phyloP scores from a whole-genome alignment of 331 rosid species.

The Spiraea crenata region DNA sequence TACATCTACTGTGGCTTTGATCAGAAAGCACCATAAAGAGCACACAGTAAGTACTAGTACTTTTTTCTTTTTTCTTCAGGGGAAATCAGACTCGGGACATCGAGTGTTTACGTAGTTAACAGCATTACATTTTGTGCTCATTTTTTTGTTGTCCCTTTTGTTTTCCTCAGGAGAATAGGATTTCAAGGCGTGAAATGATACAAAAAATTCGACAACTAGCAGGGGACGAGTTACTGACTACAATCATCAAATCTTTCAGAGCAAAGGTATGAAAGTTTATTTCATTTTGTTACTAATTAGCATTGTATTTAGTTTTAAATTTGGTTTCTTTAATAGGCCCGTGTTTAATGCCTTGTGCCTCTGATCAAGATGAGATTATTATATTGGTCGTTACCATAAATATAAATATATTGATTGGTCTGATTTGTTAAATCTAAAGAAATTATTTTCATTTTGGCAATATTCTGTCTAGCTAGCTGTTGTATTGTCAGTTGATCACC shows the following conservation, averaged over 20 bases:
- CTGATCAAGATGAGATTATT: too few species aligned
- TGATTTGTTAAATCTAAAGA: neutral
- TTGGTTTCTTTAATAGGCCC: neutral
- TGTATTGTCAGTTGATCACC: neutral
- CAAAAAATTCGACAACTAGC: conserved; percentile 60
- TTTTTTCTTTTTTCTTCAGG: neutral
- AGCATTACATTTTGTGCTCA: neutral
- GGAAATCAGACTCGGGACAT: too few species aligned
- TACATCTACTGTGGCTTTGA: conserved; percentile 33
- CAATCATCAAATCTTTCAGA: conserved; percentile 62
- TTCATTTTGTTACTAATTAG: neutral
- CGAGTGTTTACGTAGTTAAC: too few species aligned
- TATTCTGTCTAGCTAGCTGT: neutral
- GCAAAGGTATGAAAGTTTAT: conserved; percentile 41
- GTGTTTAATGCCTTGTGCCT: neutral
- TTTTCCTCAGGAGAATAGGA: conserved; percentile 50
- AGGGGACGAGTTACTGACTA: conserved; percentile 65
- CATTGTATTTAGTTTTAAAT: neutral
- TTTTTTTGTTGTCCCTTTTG: neutral
- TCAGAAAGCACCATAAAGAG: conserved; percentile 53
- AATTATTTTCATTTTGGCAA: neutral
- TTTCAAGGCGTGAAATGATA: conserved; percentile 59
- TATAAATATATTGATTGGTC: too few species aligned
- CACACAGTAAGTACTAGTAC: conserved; percentile 55
- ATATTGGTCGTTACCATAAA: too few species aligned